Evolutionary conservation across 2,329 filamentous ascomycete species (phyloP).

Genomic region (Sporothrix variecibatus): DNA sequence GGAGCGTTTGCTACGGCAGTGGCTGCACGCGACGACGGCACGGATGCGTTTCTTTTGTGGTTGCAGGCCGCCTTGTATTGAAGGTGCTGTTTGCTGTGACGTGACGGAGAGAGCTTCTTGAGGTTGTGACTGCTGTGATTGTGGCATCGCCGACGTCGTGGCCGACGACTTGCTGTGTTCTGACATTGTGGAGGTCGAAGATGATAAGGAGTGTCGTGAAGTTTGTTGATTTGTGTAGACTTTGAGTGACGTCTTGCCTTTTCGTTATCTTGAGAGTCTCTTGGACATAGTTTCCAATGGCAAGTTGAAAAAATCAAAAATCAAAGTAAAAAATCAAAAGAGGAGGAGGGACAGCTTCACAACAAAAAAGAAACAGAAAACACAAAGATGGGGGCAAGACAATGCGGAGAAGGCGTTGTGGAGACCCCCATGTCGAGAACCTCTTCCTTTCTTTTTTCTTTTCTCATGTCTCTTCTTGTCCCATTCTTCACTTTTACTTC

Average conservation of each 20-base stretch:
- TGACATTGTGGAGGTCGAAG: background rate
- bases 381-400: background rate
- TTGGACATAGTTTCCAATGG: too few species aligned
- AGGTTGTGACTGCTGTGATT: background rate
- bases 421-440: background rate
- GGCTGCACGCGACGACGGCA: conserved; percentile 27
- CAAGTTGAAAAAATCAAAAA: background rate
- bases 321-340: background rate
- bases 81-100: background rate
- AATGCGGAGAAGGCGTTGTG: conserved; percentile 18
- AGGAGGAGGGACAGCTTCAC: background rate
- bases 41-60: conserved; percentile 26
- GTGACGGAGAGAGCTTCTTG: background rate
- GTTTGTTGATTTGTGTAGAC: background rate
- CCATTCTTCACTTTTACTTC: too few species aligned
- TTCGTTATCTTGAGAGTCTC: background rate
- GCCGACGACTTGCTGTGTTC: background rate
- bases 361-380: background rate
- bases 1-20: conserved; percentile 27
- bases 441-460: background rate
- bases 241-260: background rate
- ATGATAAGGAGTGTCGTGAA: background rate
- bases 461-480: too few species aligned
- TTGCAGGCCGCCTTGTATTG: background rate
- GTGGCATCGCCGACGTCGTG: conserved; percentile 5